Evolutionary conservation across 495 filamentous ascomycete genomes (phyloP).

Genomic region (Penicillium fimorum): DNA sequence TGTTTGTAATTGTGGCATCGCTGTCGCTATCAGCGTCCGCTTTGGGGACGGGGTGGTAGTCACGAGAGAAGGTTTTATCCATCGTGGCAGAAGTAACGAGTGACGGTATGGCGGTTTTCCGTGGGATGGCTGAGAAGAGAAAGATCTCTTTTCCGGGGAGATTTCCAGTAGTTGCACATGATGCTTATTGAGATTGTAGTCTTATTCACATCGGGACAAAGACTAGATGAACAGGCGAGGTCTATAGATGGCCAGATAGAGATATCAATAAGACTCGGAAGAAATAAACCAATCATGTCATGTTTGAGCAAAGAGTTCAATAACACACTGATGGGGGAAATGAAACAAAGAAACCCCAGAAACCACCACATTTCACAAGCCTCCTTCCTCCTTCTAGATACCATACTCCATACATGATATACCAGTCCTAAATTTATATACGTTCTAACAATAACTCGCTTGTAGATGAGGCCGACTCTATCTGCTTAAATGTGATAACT

Average conservation of each 20-base stretch:
- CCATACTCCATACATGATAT: too few relatives aligned
- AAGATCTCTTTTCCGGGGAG: neutral
- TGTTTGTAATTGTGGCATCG: constrained; percentile 8
- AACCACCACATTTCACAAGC: too few relatives aligned
- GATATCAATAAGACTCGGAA: constrained; percentile 5
- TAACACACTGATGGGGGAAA: neutral
- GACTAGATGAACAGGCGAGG: neutral
- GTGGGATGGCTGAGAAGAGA: neutral
- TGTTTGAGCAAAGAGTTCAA: neutral
- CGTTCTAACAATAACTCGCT: too few relatives aligned
- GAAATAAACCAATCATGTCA: neutral
- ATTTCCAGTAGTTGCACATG: neutral
- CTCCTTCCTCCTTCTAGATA: too few relatives aligned
- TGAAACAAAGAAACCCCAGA: neutral
- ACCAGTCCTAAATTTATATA: too few relatives aligned
- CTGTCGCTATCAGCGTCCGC: constrained; percentile 10
- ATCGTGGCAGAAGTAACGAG: neutral
- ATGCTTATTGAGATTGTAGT: neutral
- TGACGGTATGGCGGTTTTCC: neutral
- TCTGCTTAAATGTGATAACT: too few relatives aligned
- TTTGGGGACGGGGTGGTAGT: constrained; percentile 13
- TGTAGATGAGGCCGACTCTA: too few relatives aligned
- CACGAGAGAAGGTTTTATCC: constrained; percentile 6
- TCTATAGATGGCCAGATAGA: neutral
- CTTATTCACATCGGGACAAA: constrained; percentile 9